Evolutionary conservation across 345 rosid genomes (phyloP).

Genomic region (Rhizophora mangle): DNA sequence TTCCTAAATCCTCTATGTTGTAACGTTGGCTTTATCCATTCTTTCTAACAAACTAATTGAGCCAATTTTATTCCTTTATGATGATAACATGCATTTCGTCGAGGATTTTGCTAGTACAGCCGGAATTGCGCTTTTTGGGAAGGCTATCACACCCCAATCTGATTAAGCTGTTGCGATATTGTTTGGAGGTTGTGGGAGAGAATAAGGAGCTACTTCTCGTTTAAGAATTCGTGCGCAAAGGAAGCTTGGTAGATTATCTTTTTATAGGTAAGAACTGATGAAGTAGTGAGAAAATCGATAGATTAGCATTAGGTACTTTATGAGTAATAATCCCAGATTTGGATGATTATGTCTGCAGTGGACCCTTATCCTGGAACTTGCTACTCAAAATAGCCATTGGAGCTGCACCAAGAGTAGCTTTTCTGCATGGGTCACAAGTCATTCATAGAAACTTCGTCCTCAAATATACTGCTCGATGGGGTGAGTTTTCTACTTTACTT

Average conservation of each 20-base stretch:
- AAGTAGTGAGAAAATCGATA: neutral
- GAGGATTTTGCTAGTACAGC: conserved; percentile 40
- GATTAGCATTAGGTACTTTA: neutral
- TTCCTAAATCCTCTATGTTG: no score
- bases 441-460: conserved; percentile 77
- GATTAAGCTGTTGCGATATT: conserved; percentile 67
- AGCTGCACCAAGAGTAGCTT: conserved; percentile 74
- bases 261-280: conserved; percentile 58
- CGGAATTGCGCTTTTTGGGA: conserved; percentile 71
- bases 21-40: no score
- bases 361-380: conserved; percentile 74
- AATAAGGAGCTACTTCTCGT: conserved; percentile 60
- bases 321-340: conserved; percentile 1
- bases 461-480: conserved; percentile 69
- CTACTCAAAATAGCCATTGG: conserved; percentile 68
- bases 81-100: conserved; percentile 1
- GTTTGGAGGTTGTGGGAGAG: conserved; percentile 44
- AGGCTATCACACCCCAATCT: conserved; percentile 75
- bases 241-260: conserved; percentile 72
- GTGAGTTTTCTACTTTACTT: conserved; percentile 32
- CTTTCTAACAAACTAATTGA: no score
- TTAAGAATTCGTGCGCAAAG: conserved; percentile 71
- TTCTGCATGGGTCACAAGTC: conserved; percentile 67
- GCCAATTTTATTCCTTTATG: no score
- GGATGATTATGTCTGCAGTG: conserved; percentile 22